phyloP scores from a whole-genome alignment of 108 stramenopile species.

The Cyclostephanos tholiformis region DNA sequence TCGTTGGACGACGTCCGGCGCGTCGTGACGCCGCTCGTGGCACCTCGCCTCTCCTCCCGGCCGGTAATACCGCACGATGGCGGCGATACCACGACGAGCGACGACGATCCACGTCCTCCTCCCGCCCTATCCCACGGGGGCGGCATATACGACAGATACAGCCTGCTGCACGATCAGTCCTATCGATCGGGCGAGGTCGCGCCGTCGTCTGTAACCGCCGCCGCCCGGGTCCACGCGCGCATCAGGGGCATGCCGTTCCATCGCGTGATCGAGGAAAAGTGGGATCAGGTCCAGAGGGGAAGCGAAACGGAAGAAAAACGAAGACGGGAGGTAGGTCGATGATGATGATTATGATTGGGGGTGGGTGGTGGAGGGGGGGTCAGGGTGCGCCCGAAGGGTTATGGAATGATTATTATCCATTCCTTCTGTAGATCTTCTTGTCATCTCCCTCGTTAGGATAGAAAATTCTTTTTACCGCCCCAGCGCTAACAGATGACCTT shows the following conservation, averaged over 20 bases:
- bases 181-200: not conserved
- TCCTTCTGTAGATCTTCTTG: too few relatives aligned
- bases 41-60: not conserved
- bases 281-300: not conserved
- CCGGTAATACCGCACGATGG: not conserved
- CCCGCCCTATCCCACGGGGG: not conserved
- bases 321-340: too few relatives aligned
- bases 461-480: too few relatives aligned
- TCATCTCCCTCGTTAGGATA: too few relatives aligned
- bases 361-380: too few relatives aligned
- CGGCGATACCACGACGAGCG: not conserved
- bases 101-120: constrained; percentile 1
- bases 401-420: too few relatives aligned
- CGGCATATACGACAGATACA: constrained; percentile 41
- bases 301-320: not conserved
- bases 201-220: not conserved
- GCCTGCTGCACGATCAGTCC: constrained; percentile 62
- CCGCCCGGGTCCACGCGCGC: constrained; percentile 13
- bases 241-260: constrained; percentile 14
- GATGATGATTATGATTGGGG: too few relatives aligned
- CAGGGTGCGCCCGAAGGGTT: too few relatives aligned
- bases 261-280: not conserved
- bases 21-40: constrained; percentile 24
- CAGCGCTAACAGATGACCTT: too few relatives aligned
- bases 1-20: constrained; percentile 44